phyloP scores from a whole-genome alignment of 1,284 basidiomycete species.

The Cutaneotrichosporon sp. region DNA sequence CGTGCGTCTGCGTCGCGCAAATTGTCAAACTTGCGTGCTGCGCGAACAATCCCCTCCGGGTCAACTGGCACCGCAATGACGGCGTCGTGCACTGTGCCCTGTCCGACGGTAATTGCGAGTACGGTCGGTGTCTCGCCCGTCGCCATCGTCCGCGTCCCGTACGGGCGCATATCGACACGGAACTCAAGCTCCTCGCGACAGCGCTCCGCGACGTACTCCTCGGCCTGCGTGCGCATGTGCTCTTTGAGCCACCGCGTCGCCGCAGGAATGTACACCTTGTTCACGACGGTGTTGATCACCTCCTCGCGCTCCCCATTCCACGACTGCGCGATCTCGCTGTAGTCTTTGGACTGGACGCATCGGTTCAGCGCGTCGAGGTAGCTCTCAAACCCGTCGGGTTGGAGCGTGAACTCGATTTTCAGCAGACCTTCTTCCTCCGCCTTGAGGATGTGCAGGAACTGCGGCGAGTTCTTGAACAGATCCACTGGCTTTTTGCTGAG shows the following conservation, averaged over 20 bases:
- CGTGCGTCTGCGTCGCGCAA: slow-evolving; percentile 60
- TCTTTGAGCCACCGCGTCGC: slow-evolving; percentile 84
- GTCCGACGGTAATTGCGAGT: slow-evolving; percentile 88
- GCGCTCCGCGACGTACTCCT: slow-evolving; percentile 69
- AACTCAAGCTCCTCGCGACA: slow-evolving; percentile 66
- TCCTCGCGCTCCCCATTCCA: slow-evolving; percentile 88
- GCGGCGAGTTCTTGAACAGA: slow-evolving; percentile 65
- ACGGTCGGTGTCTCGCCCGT: slow-evolving; percentile 74
- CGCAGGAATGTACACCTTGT: slow-evolving; percentile 67
- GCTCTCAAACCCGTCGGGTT: slow-evolving; percentile 59
- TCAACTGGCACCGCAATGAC: slow-evolving; percentile 83
- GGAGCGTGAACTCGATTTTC: slow-evolving; percentile 67
- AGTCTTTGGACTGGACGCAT: slow-evolving; percentile 79
- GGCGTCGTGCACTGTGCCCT: slow-evolving; percentile 87
- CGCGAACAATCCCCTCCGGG: slow-evolving; percentile 78
- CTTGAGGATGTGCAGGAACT: slow-evolving; percentile 85
- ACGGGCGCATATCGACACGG: slow-evolving; percentile 61
- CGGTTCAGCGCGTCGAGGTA: slow-evolving; percentile 60
- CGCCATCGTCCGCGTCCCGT: slow-evolving; percentile 58
- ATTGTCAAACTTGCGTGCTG: slow-evolving; percentile 84
- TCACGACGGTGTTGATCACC: slow-evolving; percentile 71
- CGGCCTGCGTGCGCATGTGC: slow-evolving; percentile 82
- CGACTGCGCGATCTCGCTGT: slow-evolving; percentile 74
- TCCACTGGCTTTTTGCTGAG: slow-evolving; percentile 71
- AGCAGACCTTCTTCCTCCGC: slow-evolving; percentile 87